These are phyloP conservation scores for Aegilops tauschii DNA, from an alignment of 176 grass and related monocot species.

Conservation along the genomic window DNA sequence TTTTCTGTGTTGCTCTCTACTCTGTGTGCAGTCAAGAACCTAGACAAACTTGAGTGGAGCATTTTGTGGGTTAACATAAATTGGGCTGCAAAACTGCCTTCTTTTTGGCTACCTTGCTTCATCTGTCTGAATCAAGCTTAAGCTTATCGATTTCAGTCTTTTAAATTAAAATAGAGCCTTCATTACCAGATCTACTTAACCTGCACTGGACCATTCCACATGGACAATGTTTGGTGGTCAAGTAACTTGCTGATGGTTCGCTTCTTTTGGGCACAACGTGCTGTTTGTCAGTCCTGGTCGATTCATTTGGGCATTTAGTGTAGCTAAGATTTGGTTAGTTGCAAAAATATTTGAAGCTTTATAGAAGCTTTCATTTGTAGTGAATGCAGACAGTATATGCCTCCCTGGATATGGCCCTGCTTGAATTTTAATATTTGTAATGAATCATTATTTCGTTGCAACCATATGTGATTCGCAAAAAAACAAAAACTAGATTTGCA, in stretches of 20 bases:
- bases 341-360: conserved; percentile 20
- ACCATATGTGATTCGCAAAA: too few relatives aligned
- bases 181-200: not conserved
- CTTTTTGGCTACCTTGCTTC: not conserved
- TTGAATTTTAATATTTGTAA: too few relatives aligned
- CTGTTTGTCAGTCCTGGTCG: not conserved
- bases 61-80: not conserved
- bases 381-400: conserved; percentile 15
- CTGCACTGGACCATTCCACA: not conserved
- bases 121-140: not conserved
- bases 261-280: not conserved
- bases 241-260: too few relatives aligned
- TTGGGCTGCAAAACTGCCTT: not conserved
- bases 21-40: not conserved
- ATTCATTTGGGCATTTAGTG: conserved; percentile 11
- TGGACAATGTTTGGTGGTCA: not conserved
- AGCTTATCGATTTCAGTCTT: not conserved
- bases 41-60: not conserved
- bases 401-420: not conserved
- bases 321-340: conserved; percentile 4
- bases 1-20: not conserved
- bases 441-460: too few relatives aligned
- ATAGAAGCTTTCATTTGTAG: not conserved
- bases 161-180: conserved; percentile 3
- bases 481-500: not conserved